These are phyloP conservation scores for Rhynchospora pubera DNA, from an alignment of 176 grass and related monocot species.

Conservation along the genomic window DNA sequence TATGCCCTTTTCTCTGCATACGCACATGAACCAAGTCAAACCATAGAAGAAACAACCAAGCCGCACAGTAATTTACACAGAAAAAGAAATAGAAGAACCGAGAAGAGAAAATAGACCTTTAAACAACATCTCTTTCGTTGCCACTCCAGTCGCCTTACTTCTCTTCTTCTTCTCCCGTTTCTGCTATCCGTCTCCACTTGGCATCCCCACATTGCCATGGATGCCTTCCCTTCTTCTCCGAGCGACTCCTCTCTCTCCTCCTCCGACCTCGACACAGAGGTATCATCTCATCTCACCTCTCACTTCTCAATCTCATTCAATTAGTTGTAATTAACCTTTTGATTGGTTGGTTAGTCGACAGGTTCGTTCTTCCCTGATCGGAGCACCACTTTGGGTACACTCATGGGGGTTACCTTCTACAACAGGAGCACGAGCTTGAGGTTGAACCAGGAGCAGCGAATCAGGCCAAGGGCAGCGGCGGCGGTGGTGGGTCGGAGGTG, in stretches of 20 bases:
- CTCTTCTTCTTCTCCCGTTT: not conserved
- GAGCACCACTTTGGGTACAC: slow-evolving; percentile 35
- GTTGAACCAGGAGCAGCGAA: slow-evolving; percentile 1
- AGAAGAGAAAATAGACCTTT: not conserved
- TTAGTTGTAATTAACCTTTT: not conserved
- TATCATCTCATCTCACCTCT: not conserved
- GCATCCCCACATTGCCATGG: slow-evolving; percentile 20
- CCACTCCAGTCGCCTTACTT: not conserved
- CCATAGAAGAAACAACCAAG: not conserved
- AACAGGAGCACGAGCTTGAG: slow-evolving; percentile 2
- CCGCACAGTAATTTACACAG: not conserved
- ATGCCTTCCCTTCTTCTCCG: slow-evolving; percentile 26
- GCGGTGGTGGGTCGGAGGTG: not conserved
- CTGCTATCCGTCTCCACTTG: slow-evolving; percentile 10
- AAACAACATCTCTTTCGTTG: not conserved
- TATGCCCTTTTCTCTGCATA: not conserved
- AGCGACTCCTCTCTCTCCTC: slow-evolving; percentile 35
- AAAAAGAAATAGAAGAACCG: not conserved
- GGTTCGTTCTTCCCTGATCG: slow-evolving; percentile 47
- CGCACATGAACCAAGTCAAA: not conserved
- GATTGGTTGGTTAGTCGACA: slow-evolving; percentile 18
- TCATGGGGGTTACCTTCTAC: slow-evolving; percentile 34
- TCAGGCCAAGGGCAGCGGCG: slow-evolving; percentile 6
- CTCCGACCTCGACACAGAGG: slow-evolving; percentile 53
- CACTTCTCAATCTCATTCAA: not conserved